Percentiles rank a stretch among this genome's conserved stretches.
phyloP scores from a whole-genome alignment of 352 stramenopile genomes.

The Globisporangium spiculum region DNA sequence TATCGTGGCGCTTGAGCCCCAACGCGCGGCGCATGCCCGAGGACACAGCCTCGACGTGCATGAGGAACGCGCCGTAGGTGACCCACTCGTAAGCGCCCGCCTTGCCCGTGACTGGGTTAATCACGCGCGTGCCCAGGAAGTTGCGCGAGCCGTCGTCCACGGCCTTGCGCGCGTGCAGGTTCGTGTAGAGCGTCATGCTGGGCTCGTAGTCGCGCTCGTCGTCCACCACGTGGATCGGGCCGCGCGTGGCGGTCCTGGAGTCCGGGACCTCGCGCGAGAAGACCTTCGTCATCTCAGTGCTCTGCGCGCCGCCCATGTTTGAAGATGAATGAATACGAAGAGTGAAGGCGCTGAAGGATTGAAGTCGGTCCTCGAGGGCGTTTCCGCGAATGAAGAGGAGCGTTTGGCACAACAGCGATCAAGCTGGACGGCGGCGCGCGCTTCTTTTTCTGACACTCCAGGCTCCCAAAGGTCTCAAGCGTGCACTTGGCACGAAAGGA shows the following conservation, averaged over 20 bases:
- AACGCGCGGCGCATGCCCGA: conserved; percentile 36
- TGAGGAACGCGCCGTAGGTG: conserved; percentile 50
- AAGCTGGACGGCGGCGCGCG: too few relatives aligned
- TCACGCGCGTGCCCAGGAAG: conserved; percentile 44
- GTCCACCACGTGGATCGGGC: conserved; percentile 22
- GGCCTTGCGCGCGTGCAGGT: conserved; percentile 41
- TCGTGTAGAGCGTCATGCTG: conserved; percentile 57
- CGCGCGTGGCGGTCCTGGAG: conserved; percentile 15
- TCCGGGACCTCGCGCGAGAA: conserved; percentile 20
- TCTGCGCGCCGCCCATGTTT: conserved; percentile 7
- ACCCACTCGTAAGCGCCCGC: conserved; percentile 48
- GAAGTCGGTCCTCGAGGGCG: background rate
- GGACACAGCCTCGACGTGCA: conserved; percentile 32
- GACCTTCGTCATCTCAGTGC: conserved; percentile 10
- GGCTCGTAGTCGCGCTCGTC: conserved; percentile 27
- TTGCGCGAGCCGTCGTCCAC: conserved; percentile 44
- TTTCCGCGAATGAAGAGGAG: background rate
- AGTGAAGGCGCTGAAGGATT: background rate
- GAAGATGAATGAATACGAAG: background rate
- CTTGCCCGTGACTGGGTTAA: conserved; percentile 31
- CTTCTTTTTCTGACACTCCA: too few relatives aligned
- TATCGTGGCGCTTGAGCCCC: conserved; percentile 34
- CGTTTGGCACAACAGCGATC: background rate
- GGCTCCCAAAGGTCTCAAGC: too few relatives aligned
- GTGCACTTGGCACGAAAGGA: too few relatives aligned